These are phyloP conservation scores for Calocera viscosa DNA, from an alignment of 768 basidiomycete genomes.

Conservation along the genomic window DNA sequence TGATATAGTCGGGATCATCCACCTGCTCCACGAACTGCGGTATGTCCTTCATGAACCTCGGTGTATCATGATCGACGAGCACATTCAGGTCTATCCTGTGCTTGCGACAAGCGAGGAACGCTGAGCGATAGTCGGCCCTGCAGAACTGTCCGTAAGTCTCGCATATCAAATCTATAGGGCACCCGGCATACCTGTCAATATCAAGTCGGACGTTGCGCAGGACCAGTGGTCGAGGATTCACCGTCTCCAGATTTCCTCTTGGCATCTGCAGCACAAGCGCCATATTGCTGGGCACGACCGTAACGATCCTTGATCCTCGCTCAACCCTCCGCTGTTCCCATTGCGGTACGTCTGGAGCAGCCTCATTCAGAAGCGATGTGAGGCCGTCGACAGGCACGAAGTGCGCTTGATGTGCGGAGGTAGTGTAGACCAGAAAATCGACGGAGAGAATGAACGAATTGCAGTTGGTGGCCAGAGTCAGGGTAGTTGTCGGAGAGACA, in stretches of 20 bases:
- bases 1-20: slow-evolving; percentile 79
- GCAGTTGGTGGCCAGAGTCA: slow-evolving; percentile 25
- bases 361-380: slow-evolving; percentile 15
- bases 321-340: slow-evolving; percentile 76
- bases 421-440: slow-evolving; percentile 75
- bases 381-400: slow-evolving; percentile 48
- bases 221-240: slow-evolving; percentile 84
- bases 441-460: slow-evolving; percentile 52
- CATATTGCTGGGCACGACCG: slow-evolving; percentile 78
- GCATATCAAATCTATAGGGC: not conserved
- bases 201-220: slow-evolving; percentile 71
- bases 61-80: slow-evolving; percentile 70
- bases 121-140: slow-evolving; percentile 55
- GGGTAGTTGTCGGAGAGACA: slow-evolving; percentile 21
- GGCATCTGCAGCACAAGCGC: slow-evolving; percentile 93
- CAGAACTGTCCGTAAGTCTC: too few species aligned
- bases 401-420: slow-evolving; percentile 63
- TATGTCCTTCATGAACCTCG: slow-evolving; percentile 50
- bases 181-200: slow-evolving; percentile 48
- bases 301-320: slow-evolving; percentile 78
- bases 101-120: slow-evolving; percentile 81
- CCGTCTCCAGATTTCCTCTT: slow-evolving; percentile 88
- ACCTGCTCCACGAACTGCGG: slow-evolving; percentile 70
- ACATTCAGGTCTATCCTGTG: slow-evolving; percentile 86
- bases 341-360: slow-evolving; percentile 1